phyloP scores from a whole-genome alignment of 306 rosid species.

The Casuarina glauca region DNA sequence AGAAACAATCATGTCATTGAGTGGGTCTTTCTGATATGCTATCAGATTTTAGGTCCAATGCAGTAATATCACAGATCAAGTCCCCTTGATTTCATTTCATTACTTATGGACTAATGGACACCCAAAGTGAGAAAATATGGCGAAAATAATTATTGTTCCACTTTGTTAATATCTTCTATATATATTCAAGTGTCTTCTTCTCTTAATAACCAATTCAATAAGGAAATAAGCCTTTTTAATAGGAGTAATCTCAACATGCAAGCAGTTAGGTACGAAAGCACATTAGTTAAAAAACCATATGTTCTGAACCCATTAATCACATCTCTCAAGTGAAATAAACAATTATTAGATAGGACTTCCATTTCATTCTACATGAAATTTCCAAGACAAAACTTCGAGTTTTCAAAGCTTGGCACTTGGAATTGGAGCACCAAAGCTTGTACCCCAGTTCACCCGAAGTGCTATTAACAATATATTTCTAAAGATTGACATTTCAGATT shows the following conservation, averaged over 20 bases:
- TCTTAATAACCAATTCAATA: no score
- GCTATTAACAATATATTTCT: background rate
- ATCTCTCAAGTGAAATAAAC: background rate
- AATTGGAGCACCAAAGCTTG: background rate
- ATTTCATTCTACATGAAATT: background rate
- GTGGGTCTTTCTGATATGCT: no score
- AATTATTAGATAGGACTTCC: background rate
- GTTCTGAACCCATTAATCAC: background rate
- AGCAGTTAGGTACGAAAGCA: background rate
- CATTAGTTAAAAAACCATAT: background rate
- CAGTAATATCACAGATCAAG: no score
- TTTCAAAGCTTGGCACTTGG: background rate
- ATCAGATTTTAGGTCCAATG: no score
- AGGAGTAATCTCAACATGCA: background rate
- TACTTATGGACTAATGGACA: no score
- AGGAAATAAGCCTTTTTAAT: background rate
- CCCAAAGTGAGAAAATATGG: no score
- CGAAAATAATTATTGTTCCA: no score
- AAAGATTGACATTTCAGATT: background rate
- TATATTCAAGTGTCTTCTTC: no score
- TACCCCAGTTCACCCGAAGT: background rate
- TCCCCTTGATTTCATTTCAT: no score
- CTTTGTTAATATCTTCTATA: no score
- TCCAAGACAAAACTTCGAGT: background rate
- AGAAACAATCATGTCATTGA: no score